Evolutionary conservation across 2,329 filamentous ascomycete species (phyloP).

Genomic region (Xenoacremonium recifei): DNA sequence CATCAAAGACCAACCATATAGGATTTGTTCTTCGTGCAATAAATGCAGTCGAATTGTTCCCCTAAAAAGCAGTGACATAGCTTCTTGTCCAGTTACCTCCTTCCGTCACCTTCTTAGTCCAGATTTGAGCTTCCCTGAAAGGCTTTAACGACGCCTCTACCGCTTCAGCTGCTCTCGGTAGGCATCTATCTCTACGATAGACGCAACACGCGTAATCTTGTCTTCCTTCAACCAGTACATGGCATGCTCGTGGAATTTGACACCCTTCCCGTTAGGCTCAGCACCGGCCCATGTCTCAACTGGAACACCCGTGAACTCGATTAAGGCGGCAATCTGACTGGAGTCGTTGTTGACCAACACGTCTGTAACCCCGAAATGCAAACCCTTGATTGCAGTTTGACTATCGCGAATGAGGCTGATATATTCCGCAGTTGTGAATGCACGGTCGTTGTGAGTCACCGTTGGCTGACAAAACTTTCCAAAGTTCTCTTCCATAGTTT

Average conservation of each 20-base stretch:
- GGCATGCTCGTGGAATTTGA: slow-evolving; percentile 17
- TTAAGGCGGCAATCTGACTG: slow-evolving; percentile 2
- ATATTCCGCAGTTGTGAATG: slow-evolving; percentile 7
- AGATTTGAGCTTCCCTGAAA: no score
- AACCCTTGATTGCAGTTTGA: slow-evolving; percentile 1
- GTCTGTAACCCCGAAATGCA: slow-evolving; percentile 11
- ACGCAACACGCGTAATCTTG: slow-evolving; percentile 15
- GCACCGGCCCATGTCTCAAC: slow-evolving; percentile 1
- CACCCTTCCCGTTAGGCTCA: slow-evolving; percentile 3
- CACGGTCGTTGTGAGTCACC: no score
- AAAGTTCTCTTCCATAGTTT: no score
- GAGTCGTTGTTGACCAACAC: neutral
- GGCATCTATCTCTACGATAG: slow-evolving; percentile 10
- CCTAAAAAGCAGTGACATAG: no score
- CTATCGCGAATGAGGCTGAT: slow-evolving; percentile 9
- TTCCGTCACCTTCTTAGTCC: no score
- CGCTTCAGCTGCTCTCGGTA: slow-evolving; percentile 9
- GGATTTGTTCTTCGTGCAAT: no score
- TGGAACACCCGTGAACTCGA: slow-evolving; percentile 12
- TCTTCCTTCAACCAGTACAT: slow-evolving; percentile 14
- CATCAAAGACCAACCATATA: no score
- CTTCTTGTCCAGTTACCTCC: no score
- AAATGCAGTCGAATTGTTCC: no score
- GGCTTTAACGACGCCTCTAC: no score
- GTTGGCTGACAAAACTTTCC: no score